Percentiles rank a stretch among this genome's conserved stretches.
Evolutionary conservation across 495 filamentous ascomycete species (phyloP).

Genomic region (Lophiotrema nucula): DNA sequence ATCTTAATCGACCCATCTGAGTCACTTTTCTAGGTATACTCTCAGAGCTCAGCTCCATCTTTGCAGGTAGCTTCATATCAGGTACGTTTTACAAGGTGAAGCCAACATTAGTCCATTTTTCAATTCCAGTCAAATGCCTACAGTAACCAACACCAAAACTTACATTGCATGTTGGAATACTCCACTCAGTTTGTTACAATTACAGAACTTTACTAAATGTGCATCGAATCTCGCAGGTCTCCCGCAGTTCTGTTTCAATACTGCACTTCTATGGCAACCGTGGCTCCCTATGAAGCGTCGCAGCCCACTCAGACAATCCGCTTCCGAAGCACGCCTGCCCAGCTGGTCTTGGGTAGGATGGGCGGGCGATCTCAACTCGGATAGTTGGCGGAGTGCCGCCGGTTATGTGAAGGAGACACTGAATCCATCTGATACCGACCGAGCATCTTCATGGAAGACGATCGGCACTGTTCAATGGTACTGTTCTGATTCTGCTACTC

Average conservation of each 20-base stretch:
- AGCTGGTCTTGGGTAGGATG: constrained; percentile 29
- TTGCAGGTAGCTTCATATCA: constrained; percentile 18
- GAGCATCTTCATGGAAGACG: background rate
- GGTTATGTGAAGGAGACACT: background rate
- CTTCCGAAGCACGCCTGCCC: constrained; percentile 2
- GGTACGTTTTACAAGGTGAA: too few species aligned
- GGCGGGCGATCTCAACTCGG: constrained; percentile 5
- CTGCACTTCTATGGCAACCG: constrained; percentile 24
- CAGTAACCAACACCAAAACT: too few species aligned
- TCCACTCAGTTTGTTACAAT: too few species aligned
- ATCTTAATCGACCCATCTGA: too few species aligned
- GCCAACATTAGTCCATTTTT: too few species aligned
- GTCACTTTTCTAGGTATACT: constrained; percentile 11
- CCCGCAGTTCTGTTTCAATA: constrained; percentile 26
- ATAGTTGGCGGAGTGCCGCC: constrained; percentile 7
- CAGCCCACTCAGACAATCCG: background rate
- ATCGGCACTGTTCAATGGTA: background rate
- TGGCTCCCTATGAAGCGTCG: constrained; percentile 6
- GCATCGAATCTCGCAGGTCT: too few species aligned
- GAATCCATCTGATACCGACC: background rate
- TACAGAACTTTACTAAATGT: too few species aligned
- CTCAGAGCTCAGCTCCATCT: constrained; percentile 1
- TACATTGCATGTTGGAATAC: too few species aligned
- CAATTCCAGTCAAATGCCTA: too few species aligned
- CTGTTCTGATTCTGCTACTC: background rate